Evolutionary conservation across 176 grass and related monocot genomes (phyloP).

Genomic region (Carex cristatella): DNA sequence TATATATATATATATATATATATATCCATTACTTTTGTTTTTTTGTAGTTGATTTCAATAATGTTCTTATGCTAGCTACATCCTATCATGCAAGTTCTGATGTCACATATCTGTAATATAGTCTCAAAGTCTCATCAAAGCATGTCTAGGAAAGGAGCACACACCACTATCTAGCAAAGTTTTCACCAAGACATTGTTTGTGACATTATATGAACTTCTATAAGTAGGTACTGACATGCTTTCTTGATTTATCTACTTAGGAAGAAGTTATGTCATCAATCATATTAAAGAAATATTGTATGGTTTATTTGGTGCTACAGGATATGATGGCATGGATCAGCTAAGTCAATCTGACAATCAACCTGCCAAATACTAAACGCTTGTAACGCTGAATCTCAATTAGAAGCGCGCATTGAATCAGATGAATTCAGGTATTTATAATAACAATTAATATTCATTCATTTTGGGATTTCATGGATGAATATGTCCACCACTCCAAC

Average conservation of each 20-base stretch:
- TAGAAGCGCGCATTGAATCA: conserved; percentile 34
- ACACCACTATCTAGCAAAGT: background rate
- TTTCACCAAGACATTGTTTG: background rate
- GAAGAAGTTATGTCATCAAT: background rate
- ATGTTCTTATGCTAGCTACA: background rate
- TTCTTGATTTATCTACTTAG: no score
- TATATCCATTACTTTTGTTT: background rate
- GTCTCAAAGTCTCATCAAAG: background rate
- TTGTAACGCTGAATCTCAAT: conserved; percentile 41
- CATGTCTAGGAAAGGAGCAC: background rate
- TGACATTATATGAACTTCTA: background rate
- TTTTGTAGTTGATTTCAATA: background rate
- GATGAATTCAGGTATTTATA: conserved; percentile 37
- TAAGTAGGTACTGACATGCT: background rate
- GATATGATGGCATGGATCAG: conserved; percentile 33
- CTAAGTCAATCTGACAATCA: conserved; percentile 40
- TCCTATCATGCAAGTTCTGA: background rate
- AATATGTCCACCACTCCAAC: no score
- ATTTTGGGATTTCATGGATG: background rate
- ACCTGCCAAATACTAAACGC: conserved; percentile 43
- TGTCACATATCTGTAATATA: background rate
- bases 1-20: no score
- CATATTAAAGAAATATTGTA: background rate
- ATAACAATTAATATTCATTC: background rate
- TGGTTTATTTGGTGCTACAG: conserved; percentile 15